Percentiles rank a stretch among this genome's conserved stretches.
Conservation (phyloP, 164 flowering plant genomes). For the Magnolia officinalis region DNA sequence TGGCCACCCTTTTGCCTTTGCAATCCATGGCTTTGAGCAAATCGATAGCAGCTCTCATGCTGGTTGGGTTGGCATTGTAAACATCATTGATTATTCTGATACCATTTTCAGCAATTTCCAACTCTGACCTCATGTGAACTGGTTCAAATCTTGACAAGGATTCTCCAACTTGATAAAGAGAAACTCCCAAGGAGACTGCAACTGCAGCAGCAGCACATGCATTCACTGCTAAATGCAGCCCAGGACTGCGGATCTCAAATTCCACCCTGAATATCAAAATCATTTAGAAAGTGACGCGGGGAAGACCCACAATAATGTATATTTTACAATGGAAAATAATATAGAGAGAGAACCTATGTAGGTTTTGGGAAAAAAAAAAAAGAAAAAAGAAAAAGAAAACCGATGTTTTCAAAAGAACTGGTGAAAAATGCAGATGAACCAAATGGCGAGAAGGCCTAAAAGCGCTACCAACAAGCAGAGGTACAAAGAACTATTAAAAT, state of each 20-base stretch:
- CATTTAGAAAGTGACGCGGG: neutral
- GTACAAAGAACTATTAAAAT: no score
- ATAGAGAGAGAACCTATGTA: no score
- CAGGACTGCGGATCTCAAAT: constrained; percentile 30
- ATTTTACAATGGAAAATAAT: neutral
- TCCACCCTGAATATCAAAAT: constrained; percentile 22
- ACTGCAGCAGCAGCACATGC: constrained; percentile 40
- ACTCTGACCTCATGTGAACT: constrained; percentile 30
- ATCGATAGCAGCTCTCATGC: constrained; percentile 28
- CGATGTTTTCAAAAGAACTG: no score
- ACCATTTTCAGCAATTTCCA: constrained; percentile 27
- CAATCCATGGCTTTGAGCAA: constrained; percentile 26
- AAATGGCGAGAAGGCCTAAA: no score
- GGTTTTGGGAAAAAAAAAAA: no score
- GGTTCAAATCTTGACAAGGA: constrained; percentile 28
- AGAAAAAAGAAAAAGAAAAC: no score
- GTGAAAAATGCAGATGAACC: no score
- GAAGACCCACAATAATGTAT: neutral
- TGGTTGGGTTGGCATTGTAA: constrained; percentile 35
- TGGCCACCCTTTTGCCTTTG: constrained; percentile 27
- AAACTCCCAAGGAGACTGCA: constrained; percentile 23
- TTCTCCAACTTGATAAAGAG: constrained; percentile 27
- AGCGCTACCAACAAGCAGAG: no score
- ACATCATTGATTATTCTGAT: constrained; percentile 30
- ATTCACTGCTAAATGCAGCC: constrained; percentile 32